These are phyloP conservation scores for Agapanthus africanus DNA, from an alignment of 106 monocot genomes.

Conservation along the genomic window DNA sequence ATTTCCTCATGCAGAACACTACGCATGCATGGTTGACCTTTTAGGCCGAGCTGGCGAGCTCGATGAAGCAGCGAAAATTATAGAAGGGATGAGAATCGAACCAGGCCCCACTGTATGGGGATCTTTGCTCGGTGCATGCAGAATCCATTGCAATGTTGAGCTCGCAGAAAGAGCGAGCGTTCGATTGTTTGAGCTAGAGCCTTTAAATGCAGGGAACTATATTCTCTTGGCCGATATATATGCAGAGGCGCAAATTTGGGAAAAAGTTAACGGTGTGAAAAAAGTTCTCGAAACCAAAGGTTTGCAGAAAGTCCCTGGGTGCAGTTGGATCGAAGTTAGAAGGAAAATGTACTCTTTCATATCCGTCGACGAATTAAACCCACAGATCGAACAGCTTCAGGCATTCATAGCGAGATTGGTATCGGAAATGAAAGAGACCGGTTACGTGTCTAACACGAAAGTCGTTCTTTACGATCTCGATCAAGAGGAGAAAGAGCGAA, in stretches of 20 bases:
- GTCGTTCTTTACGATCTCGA: constrained; percentile 50
- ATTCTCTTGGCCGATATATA: constrained; percentile 53
- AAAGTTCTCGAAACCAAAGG: constrained; percentile 31
- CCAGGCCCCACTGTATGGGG: constrained; percentile 67
- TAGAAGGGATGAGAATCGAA: constrained; percentile 51
- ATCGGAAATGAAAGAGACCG: constrained; percentile 42
- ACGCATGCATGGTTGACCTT: constrained; percentile 67
- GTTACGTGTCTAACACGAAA: constrained; percentile 51
- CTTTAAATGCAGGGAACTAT: constrained; percentile 62
- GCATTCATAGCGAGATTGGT: constrained; percentile 35
- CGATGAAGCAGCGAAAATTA: constrained; percentile 40
- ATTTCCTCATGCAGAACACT: constrained; percentile 42
- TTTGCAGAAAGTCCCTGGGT: constrained; percentile 49
- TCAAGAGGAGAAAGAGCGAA: constrained; percentile 53
- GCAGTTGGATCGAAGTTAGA: constrained; percentile 62
- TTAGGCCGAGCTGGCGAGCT: constrained; percentile 57
- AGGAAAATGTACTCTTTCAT: constrained; percentile 35
- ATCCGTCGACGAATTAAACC: constrained; percentile 43
- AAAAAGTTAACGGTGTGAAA: constrained; percentile 34
- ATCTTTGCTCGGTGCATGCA: constrained; percentile 59
- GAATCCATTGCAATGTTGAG: constrained; percentile 44
- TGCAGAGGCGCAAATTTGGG: constrained; percentile 43
- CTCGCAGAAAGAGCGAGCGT: constrained; percentile 51
- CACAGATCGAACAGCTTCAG: constrained; percentile 43
- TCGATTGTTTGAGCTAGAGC: constrained; percentile 56